phyloP scores from a whole-genome alignment of 1,139 yeast species.

The Diutina pseudorugosa region DNA sequence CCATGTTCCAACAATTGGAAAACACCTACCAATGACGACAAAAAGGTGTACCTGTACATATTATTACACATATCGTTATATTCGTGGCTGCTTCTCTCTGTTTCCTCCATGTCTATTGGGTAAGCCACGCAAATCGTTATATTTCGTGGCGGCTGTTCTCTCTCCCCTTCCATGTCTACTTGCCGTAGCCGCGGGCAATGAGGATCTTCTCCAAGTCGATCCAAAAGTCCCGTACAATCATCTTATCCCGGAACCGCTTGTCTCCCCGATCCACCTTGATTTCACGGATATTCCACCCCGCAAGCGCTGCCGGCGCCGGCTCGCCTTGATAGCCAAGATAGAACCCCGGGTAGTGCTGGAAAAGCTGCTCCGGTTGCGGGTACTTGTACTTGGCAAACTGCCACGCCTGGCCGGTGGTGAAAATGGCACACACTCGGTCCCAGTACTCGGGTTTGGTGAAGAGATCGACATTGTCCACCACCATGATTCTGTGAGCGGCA shows the following conservation, averaged over 20 bases:
- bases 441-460: slow-evolving; percentile 94
- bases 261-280: slow-evolving; percentile 65
- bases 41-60: background rate
- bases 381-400: slow-evolving; percentile 84
- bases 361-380: slow-evolving; percentile 59
- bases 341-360: slow-evolving; percentile 78
- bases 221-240: slow-evolving; percentile 81
- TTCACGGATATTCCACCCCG: slow-evolving; percentile 80
- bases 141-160: too few species aligned
- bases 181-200: slow-evolving; percentile 31
- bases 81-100: too few species aligned
- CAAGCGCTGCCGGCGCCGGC: slow-evolving; percentile 58
- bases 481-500: slow-evolving; percentile 50
- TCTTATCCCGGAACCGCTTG: slow-evolving; percentile 79
- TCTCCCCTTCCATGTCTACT: too few species aligned
- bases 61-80: background rate
- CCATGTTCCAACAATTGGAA: slow-evolving; percentile 40
- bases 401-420: slow-evolving; percentile 97
- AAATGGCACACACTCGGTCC: slow-evolving; percentile 91
- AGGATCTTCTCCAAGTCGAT: slow-evolving; percentile 53
- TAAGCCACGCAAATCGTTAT: too few species aligned
- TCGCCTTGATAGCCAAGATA: slow-evolving; percentile 72
- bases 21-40: slow-evolving; percentile 18
- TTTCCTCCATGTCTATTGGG: too few species aligned
- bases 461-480: slow-evolving; percentile 80